phyloP scores from a whole-genome alignment of 768 basidiomycete genomes.

The Hypsizygus marmoreus region DNA sequence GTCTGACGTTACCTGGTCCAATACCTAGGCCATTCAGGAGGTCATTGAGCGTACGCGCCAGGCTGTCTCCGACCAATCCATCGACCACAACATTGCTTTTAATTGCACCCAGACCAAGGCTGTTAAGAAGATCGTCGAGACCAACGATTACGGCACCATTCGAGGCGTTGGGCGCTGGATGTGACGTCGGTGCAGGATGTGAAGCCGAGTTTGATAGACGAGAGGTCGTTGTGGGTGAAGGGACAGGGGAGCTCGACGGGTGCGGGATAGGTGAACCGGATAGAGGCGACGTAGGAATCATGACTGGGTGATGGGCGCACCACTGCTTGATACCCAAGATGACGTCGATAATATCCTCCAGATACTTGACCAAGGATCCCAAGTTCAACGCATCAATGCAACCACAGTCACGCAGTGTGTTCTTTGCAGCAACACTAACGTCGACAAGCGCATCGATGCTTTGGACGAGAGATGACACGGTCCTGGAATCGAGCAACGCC shows the following conservation, averaged over 20 bases:
- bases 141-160: slow-evolving; percentile 24
- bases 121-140: slow-evolving; percentile 22
- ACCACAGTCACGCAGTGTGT: slow-evolving; percentile 7
- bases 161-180: neutral
- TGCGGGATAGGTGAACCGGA: neutral
- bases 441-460: slow-evolving; percentile 13
- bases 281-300: neutral
- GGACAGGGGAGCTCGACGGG: neutral
- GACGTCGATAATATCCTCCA: slow-evolving; percentile 8
- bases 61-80: slow-evolving; percentile 18
- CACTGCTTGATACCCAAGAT: slow-evolving; percentile 12
- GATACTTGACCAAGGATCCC: slow-evolving; percentile 3
- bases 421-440: slow-evolving; percentile 1
- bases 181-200: neutral
- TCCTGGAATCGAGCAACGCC: slow-evolving; percentile 18
- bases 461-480: slow-evolving; percentile 18
- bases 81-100: slow-evolving; percentile 17
- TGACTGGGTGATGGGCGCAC: slow-evolving; percentile 13
- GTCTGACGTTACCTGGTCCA: slow-evolving; percentile 8
- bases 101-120: slow-evolving; percentile 19
- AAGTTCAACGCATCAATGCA: slow-evolving; percentile 10
- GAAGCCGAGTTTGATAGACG: neutral
- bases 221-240: neutral
- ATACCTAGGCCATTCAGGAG: slow-evolving; percentile 24
- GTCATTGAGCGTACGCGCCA: slow-evolving; percentile 18